phyloP scores from a whole-genome alignment of 306 rosid genomes.

The Heteromeles arbutifolia region DNA sequence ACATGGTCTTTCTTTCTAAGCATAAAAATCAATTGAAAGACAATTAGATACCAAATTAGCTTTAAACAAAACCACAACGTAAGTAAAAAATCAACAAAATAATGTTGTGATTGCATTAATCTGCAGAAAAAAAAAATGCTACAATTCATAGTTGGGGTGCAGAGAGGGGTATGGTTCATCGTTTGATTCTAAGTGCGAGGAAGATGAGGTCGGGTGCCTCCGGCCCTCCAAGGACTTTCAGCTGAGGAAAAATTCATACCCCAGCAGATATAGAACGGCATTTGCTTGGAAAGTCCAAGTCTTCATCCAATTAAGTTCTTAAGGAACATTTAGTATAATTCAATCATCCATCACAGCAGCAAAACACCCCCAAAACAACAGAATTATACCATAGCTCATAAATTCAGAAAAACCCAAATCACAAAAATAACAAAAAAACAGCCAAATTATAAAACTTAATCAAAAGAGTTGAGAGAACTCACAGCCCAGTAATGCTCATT shows the following conservation, averaged over 20 bases:
- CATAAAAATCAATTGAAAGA: not conserved
- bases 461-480: slow-evolving; percentile 15
- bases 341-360: not conserved
- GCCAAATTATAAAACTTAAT: not conserved
- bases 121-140: not conserved
- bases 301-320: slow-evolving; percentile 54
- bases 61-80: not conserved
- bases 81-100: not conserved
- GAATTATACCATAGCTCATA: not conserved
- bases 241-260: slow-evolving; percentile 43
- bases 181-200: slow-evolving; percentile 31
- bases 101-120: not conserved
- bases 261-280: slow-evolving; percentile 70
- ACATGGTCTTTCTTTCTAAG: not conserved
- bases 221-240: slow-evolving; percentile 2
- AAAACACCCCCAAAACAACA: not conserved
- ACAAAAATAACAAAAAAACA: not conserved
- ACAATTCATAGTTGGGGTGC: not conserved
- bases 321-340: slow-evolving; percentile 21
- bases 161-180: not conserved
- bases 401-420: not conserved
- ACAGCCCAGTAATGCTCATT: slow-evolving; percentile 51
- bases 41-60: not conserved
- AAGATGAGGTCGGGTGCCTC: slow-evolving; percentile 60
- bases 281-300: slow-evolving; percentile 73